These are phyloP conservation scores for Boletus putidus DNA, from an alignment of 1,284 basidiomycete species.

Conservation along the genomic window DNA sequence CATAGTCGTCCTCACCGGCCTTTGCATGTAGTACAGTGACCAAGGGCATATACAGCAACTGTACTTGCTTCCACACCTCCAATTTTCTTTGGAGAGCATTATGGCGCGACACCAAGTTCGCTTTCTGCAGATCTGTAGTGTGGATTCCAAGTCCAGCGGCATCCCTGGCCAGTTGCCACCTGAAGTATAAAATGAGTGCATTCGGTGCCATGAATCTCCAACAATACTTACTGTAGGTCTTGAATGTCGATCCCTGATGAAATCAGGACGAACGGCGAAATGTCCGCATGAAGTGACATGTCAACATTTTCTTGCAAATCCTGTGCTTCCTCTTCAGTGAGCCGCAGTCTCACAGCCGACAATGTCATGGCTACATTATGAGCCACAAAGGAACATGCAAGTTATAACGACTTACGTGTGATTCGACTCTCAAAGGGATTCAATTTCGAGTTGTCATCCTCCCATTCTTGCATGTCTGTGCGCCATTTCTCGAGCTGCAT, in stretches of 20 bases:
- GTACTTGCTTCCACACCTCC: background rate
- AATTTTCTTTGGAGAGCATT: constrained; percentile 3
- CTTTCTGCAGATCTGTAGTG: background rate
- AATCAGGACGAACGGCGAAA: constrained; percentile 8
- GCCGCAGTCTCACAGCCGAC: constrained; percentile 2
- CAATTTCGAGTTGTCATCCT: background rate
- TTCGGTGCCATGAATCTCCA: no score
- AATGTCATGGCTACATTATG: background rate
- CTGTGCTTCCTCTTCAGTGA: background rate
- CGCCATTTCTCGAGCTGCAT: background rate
- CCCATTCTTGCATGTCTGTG: constrained; percentile 3
- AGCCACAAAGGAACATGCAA: no score
- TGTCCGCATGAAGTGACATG: background rate
- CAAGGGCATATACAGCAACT: constrained; percentile 6
- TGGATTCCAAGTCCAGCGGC: background rate
- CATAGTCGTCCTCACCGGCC: no score
- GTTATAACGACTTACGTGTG: background rate
- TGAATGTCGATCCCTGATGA: constrained; percentile 1
- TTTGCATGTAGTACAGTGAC: background rate
- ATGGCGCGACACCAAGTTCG: background rate
- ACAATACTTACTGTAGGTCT: constrained; percentile 2
- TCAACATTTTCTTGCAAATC: background rate
- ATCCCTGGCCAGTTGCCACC: background rate
- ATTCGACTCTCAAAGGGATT: constrained; percentile 12
- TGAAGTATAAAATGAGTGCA: background rate